A percentile compares a stretch with the other conserved stretches of the same genome.
These are phyloP conservation scores for Halenospora varia DNA, from an alignment of 495 filamentous ascomycete species.

Conservation along the genomic window DNA sequence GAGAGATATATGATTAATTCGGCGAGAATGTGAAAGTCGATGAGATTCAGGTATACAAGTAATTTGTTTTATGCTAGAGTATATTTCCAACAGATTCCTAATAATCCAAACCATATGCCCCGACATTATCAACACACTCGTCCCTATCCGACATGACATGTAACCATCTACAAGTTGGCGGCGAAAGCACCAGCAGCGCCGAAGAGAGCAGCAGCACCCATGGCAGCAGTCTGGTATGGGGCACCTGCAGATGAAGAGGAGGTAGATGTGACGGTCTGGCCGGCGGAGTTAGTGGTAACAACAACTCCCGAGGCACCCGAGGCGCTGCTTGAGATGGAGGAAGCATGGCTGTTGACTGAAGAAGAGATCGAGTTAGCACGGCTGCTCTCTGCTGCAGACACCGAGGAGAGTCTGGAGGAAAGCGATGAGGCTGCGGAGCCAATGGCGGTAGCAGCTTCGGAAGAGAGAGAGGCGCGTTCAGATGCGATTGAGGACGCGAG, in stretches of 20 bases:
- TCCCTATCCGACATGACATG: no score
- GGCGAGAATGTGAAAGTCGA: no score
- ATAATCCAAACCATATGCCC: no score
- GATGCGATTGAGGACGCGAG: not conserved
- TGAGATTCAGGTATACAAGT: no score
- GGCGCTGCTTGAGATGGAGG: not conserved
- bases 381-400: conserved; percentile 4
- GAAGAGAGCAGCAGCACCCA: conserved; percentile 34
- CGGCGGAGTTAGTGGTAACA: conserved; percentile 10
- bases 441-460: not conserved
- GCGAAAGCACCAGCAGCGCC: conserved; percentile 31
- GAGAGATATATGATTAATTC: no score
- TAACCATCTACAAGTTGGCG: conserved; percentile 25
- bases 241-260: conserved; percentile 9
- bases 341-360: not conserved
- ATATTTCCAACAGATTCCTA: no score
- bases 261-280: conserved; percentile 18
- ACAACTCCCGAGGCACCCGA: not conserved
- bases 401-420: conserved; percentile 1
- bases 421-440: conserved; percentile 16
- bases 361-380: not conserved
- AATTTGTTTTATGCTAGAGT: no score
- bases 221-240: conserved; percentile 29
- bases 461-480: not conserved
- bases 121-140: no score